These are phyloP conservation scores for Gossypium lobatum DNA, from an alignment of 441 rosid species.

Conservation along the genomic window DNA sequence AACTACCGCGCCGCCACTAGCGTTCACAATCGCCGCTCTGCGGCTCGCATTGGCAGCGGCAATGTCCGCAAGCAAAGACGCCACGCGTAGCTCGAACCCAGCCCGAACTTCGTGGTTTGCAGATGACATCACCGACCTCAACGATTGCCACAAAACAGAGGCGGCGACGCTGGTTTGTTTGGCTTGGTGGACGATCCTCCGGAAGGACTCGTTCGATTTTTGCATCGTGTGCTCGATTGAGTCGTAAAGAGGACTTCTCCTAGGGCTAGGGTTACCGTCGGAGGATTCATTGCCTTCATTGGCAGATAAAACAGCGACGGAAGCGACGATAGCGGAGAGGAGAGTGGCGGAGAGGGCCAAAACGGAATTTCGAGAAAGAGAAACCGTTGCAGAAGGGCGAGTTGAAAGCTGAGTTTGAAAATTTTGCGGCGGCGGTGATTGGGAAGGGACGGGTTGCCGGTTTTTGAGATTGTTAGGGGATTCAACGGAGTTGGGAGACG, in stretches of 20 bases:
- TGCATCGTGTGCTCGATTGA: slow-evolving; percentile 42
- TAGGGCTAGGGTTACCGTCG: slow-evolving; percentile 20
- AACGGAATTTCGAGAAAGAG: slow-evolving; percentile 34
- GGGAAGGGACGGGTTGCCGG: slow-evolving; percentile 24
- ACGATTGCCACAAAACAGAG: slow-evolving; percentile 83
- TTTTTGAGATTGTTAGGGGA: slow-evolving; percentile 27
- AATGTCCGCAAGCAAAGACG: slow-evolving; percentile 81
- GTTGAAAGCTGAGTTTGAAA: slow-evolving; percentile 18
- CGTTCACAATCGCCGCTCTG: slow-evolving; percentile 73
- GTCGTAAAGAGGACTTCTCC: slow-evolving; percentile 30
- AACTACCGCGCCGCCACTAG: slow-evolving; percentile 82
- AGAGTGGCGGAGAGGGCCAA: slow-evolving; percentile 54
- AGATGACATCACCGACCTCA: slow-evolving; percentile 76
- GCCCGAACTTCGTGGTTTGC: slow-evolving; percentile 90
- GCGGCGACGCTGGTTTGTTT: slow-evolving; percentile 78
- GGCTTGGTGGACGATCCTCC: slow-evolving; percentile 49
- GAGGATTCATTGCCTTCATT: neutral
- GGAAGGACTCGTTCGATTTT: slow-evolving; percentile 54
- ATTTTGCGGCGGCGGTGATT: slow-evolving; percentile 17
- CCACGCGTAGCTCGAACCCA: slow-evolving; percentile 86
- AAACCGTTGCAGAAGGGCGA: slow-evolving; percentile 15
- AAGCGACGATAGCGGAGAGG: slow-evolving; percentile 48
- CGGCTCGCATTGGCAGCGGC: slow-evolving; percentile 73
- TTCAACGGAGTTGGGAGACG: slow-evolving; percentile 21
- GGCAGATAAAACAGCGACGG: slow-evolving; percentile 28